Base-by-base conservation (phyloP, 164 flowering plant species). In the Macadamia integrifolia region DNA sequence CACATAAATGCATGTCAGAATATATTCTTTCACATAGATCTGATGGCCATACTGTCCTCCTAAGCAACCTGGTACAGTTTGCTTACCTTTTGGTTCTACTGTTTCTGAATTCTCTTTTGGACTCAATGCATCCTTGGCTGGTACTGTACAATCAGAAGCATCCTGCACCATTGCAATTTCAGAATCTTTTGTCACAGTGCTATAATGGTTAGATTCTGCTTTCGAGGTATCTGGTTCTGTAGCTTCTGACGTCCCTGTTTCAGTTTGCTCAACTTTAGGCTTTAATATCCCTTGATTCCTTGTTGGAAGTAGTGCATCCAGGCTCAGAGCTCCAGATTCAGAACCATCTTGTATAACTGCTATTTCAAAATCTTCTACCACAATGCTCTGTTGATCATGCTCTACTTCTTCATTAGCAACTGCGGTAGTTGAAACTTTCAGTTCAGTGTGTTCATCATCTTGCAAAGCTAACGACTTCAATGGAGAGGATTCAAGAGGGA, bases 401-500 rank as follows among this genome's bases (percentile, higher is more conserved):
- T 67, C 78, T n/a, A 65, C 60, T 57, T 63, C 65, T 43, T 64
- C 80, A 69, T 73, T 72, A 23, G 68, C 30, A 50, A 53, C 28
- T 49, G 75, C 23, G 66, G 15, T 44, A n/a, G 42, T 58, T 35
- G 72, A 30, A 50, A 46, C 61, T 66, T 74, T 75, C 63, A 1
- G 58, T 29, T 49, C 11, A 53, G 55, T 31, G 15, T 74, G 72
- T 68, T 66, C 69, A 67, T 63, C 40, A 58, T 55, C 68, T 59
- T 68, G 59, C 61, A 77, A 56, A 58, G 81, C 55, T 60, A 64
- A 58, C 12, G 58, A 60, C 31, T 59, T 50, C 28, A 50, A 44
- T 66, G 43, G 48, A 62, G 80, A 62, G 46, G 83, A 53, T 69
- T 73, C 78, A 40, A 67, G 66, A 61, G 78, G 76, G 64, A 77